Conservation (phyloP, 2,329 filamentous ascomycete genomes). For the Epichloe gansuensis region DNA sequence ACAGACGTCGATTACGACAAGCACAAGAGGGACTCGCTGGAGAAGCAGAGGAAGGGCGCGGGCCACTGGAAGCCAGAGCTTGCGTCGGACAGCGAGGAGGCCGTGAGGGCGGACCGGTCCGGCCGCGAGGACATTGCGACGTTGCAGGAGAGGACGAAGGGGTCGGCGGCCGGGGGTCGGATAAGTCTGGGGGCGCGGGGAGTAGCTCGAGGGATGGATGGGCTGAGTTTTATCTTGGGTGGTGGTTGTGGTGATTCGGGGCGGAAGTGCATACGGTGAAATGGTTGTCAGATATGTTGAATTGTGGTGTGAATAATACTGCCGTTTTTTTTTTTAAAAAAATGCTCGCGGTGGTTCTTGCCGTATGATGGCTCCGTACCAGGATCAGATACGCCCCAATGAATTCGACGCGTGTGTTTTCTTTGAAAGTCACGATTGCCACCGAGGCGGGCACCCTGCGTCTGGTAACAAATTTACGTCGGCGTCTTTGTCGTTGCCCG, state of each 20-base stretch:
- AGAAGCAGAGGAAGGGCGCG: constrained; percentile 58
- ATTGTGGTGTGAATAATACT: too few relatives aligned
- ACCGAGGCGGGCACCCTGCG: constrained; percentile 30
- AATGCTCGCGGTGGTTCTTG: not conserved
- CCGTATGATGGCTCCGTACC: too few relatives aligned
- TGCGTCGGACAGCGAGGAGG: constrained; percentile 68
- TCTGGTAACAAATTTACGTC: too few relatives aligned
- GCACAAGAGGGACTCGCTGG: constrained; percentile 48
- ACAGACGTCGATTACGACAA: constrained; percentile 35
- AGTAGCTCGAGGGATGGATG: constrained; percentile 32
- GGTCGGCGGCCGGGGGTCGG: constrained; percentile 33
- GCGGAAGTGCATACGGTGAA: too few relatives aligned
- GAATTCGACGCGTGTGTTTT: too few relatives aligned
- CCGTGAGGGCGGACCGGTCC: constrained; percentile 54
- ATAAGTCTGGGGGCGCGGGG: constrained; percentile 34
- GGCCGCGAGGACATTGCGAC: constrained; percentile 26
- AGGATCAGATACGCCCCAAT: too few relatives aligned
- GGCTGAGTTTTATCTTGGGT: constrained; percentile 18
- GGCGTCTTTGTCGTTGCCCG: too few relatives aligned
- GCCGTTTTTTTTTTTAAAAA: too few relatives aligned
- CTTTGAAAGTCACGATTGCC: constrained; percentile 35
- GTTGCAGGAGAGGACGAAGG: constrained; percentile 49
- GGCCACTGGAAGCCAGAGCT: constrained; percentile 68
- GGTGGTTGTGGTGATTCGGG: too few relatives aligned
- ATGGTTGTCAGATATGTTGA: too few relatives aligned